Evolutionary conservation across 768 basidiomycete species (phyloP).

Genomic region (Dacryopinax primogenitus): DNA sequence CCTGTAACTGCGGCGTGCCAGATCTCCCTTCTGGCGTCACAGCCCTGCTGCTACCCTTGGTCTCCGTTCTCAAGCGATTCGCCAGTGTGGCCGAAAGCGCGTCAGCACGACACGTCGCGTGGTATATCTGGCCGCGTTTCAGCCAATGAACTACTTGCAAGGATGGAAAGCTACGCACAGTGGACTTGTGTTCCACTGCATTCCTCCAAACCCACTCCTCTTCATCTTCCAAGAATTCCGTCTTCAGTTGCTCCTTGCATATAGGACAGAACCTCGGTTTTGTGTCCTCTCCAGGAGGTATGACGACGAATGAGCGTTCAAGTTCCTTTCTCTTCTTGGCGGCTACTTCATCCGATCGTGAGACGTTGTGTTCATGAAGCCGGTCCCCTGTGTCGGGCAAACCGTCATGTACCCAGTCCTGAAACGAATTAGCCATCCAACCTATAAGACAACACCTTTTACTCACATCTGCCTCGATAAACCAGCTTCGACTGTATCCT

Average conservation of each 20-base stretch:
- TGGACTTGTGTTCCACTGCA: conserved; percentile 69
- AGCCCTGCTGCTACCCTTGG: conserved; percentile 4
- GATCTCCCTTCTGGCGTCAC: conserved; percentile 3
- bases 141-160: conserved; percentile 12
- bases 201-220: conserved; percentile 99
- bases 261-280: conserved; percentile 79
- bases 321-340: conserved; percentile 27
- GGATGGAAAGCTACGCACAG: conserved; percentile 35
- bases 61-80: conserved; percentile 7
- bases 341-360: conserved; percentile 16
- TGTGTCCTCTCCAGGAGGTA: conserved; percentile 81
- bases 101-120: conserved; percentile 89
- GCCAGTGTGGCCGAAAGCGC: conserved; percentile 19
- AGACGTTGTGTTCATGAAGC: conserved; percentile 17
- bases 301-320: conserved; percentile 60
- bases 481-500: conserved; percentile 85
- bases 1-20: not conserved
- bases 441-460: conserved; percentile 12
- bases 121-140: conserved; percentile 52
- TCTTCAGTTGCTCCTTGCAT: conserved; percentile 86
- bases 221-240: conserved; percentile 86
- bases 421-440: conserved; percentile 17
- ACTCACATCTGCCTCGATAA: conserved; percentile 65
- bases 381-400: not conserved
- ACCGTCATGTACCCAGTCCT: conserved; percentile 82